Conservation (phyloP, 2,329 filamentous ascomycete species). For the Fusarium virguliforme region DNA sequence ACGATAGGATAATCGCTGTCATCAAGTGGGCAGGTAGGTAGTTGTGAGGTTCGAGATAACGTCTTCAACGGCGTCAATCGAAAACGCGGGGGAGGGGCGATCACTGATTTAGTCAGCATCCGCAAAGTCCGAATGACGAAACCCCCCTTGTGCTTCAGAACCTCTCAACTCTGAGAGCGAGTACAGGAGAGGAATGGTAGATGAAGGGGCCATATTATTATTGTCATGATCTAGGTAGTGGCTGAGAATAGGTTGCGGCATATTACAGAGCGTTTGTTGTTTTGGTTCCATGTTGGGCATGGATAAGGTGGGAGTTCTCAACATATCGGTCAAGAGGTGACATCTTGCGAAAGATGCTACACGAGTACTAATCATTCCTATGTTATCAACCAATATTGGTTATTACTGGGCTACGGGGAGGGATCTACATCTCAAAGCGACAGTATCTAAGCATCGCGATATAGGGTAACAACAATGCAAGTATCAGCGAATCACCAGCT, state of each 20-base stretch:
- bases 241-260: neutral
- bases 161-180: neutral
- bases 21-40: neutral
- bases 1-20: neutral
- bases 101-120: constrained; percentile 45
- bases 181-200: too few species aligned
- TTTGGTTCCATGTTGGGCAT: too few species aligned
- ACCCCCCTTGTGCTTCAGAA: constrained; percentile 11
- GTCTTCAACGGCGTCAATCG: constrained; percentile 17
- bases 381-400: neutral
- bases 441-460: neutral
- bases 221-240: neutral
- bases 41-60: constrained; percentile 28
- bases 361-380: too few species aligned
- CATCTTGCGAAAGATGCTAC: neutral
- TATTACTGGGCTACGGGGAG: neutral
- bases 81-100: constrained; percentile 40
- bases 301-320: too few species aligned
- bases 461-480: neutral
- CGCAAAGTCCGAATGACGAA: constrained; percentile 44
- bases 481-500: too few species aligned
- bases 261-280: too few species aligned
- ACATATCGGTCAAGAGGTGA: too few species aligned
- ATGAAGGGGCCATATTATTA: too few species aligned
- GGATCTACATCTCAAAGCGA: neutral